These are phyloP conservation scores for Forsythia suspensa DNA, from an alignment of 257 asterid species.

Conservation along the genomic window DNA sequence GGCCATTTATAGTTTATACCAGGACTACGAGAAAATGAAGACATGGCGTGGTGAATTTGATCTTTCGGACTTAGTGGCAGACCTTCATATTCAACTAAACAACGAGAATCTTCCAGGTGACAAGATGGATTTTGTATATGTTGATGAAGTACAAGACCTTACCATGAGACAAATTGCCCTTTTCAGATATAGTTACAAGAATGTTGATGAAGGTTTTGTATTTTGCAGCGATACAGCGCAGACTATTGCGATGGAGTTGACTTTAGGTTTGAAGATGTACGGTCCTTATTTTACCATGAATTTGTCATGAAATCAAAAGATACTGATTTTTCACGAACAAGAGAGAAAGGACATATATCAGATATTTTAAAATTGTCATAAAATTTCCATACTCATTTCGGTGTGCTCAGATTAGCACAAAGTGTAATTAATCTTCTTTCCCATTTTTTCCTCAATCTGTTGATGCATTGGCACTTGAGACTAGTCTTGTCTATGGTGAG, in stretches of 20 bases:
- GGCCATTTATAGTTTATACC: conserved; percentile 46
- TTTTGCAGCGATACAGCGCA: conserved; percentile 74
- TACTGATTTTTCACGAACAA: conserved; percentile 23
- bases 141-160: conserved; percentile 78
- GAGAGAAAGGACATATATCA: conserved; percentile 49
- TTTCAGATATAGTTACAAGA: conserved; percentile 51
- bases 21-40: conserved; percentile 65
- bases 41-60: conserved; percentile 51
- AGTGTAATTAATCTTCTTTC: conserved; percentile 55
- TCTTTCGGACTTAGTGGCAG: conserved; percentile 65
- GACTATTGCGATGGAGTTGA: conserved; percentile 70
- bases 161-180: conserved; percentile 60
- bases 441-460: conserved; percentile 57
- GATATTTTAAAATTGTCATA: conserved; percentile 44
- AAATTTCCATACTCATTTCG: conserved; percentile 74
- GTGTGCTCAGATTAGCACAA: conserved; percentile 61
- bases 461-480: conserved; percentile 56
- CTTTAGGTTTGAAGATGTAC: conserved; percentile 65
- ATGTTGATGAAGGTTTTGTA: conserved; percentile 59
- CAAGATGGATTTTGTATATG: conserved; percentile 68
- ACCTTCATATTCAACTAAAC: conserved; percentile 49
- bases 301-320: conserved; percentile 39
- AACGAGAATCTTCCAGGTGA: conserved; percentile 35
- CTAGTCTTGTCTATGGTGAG: conserved; percentile 62
- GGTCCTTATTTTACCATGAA: conserved; percentile 56